Evolutionary conservation across 371 early-diverging fungal genomes (phyloP), one percentile per base, ranked within the genome.

Genomic region (Quaeritorhiza haematococci): DNA sequence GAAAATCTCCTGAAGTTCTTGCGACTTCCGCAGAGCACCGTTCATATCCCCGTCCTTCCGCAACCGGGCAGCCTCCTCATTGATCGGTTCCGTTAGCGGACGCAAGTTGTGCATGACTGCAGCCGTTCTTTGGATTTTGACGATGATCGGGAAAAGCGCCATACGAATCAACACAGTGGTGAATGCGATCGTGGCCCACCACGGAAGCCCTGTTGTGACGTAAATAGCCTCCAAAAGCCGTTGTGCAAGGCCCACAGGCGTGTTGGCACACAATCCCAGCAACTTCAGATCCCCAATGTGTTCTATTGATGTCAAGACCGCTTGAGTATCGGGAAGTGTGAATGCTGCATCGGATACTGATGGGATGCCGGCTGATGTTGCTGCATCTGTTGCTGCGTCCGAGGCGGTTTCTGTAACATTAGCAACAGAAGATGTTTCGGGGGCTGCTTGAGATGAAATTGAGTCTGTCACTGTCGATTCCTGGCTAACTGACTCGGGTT

Each of bases 121-220:
- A 34, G 83, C 78, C 59, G 84, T 83, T 33, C 86, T 75, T 60
- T 91, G 92, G 24, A 85, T 67, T 67, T 85, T 86, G 64, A 92
- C 69, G 57, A 85, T 79, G 28, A 93, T 53, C 0, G 96, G 96
- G 41, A 92, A 68, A 34, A 92, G 56, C 0, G 80, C 74, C 0
- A 83, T 49, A 56, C 96, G 91, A 7, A 91, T 76, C 4, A 77
- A 52, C 8, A 94, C 41, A 0, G 93, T 93, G 0, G 86, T 72
- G 2, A 69, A 71, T 1, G 80, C 81, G 53, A 97, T 94, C 5
- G 93, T 84, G 0, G 78, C 78, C 89, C 89, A 94, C 97, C 97
- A 96, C 8, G 96, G 94, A 51, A 97, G 60, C 0, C 93, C 94
- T 8, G 85, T 83, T 35, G 76, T 72, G 5, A 94, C 87, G 64